Conservation (phyloP, 2,329 filamentous ascomycete genomes). For the Colletotrichum spaethianum region DNA sequence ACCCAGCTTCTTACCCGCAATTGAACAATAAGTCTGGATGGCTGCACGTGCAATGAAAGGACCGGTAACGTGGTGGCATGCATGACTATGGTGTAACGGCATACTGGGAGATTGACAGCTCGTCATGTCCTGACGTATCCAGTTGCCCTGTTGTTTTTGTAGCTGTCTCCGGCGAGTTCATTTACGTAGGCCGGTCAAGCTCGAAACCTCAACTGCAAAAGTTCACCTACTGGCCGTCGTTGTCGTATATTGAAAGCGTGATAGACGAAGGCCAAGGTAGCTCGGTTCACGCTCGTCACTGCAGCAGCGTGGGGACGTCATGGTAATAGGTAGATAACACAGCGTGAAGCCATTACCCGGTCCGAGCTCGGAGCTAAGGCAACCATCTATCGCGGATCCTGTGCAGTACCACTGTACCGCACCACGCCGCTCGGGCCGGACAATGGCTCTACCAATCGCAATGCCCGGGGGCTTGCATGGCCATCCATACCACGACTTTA, state of each 20-base stretch:
- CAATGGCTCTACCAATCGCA: neutral
- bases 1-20: neutral
- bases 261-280: neutral
- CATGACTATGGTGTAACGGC: neutral
- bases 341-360: neutral
- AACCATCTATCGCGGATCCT: neutral
- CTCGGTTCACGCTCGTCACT: neutral
- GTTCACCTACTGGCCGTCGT: too few species aligned
- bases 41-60: neutral
- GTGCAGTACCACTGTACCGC: neutral
- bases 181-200: neutral
- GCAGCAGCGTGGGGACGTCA: neutral
- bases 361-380: conserved; percentile 4
- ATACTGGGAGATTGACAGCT: neutral
- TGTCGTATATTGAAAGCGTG: neutral
- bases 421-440: neutral
- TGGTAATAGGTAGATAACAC: neutral
- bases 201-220: neutral
- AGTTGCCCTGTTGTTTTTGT: neutral
- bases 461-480: conserved; percentile 2
- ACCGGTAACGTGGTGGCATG: neutral
- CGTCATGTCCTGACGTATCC: neutral
- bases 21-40: neutral
- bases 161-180: neutral
- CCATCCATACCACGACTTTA: neutral